Evolutionary conservation across 768 basidiomycete species (phyloP).

Genomic region (Hysterangium stoloniferum): DNA sequence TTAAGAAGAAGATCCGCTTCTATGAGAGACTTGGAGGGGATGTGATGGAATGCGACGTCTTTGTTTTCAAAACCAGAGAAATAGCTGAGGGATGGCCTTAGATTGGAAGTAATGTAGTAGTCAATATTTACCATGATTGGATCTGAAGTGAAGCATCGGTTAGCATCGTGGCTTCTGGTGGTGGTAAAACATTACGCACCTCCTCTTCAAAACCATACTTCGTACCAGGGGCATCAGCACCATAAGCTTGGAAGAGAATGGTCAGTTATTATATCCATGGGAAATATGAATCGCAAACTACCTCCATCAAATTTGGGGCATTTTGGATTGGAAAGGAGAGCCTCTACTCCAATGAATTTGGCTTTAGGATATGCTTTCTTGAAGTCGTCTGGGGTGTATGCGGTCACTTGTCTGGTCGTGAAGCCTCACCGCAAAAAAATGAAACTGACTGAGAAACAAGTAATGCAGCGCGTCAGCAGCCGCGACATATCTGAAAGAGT

Average conservation of each 20-base stretch:
- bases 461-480: constrained; percentile 52
- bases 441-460: constrained; percentile 43
- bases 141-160: constrained; percentile 28
- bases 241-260: constrained; percentile 38
- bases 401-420: constrained; percentile 19
- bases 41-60: constrained; percentile 79
- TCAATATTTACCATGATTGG: neutral
- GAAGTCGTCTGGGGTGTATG: constrained; percentile 39
- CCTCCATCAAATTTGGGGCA: constrained; percentile 57
- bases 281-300: constrained; percentile 18
- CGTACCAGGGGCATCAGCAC: constrained; percentile 52
- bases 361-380: constrained; percentile 65
- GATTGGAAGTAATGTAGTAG: neutral
- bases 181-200: constrained; percentile 21
- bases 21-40: constrained; percentile 60
- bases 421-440: constrained; percentile 8
- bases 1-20: constrained; percentile 82
- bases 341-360: constrained; percentile 62
- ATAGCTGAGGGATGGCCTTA: constrained; percentile 36
- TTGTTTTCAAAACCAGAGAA: constrained; percentile 67
- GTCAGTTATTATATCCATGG: neutral
- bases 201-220: constrained; percentile 76
- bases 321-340: constrained; percentile 38
- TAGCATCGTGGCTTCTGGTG: no score
- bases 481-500: constrained; percentile 42